Percentiles rank a stretch among this genome's conserved stretches.
Evolutionary conservation across 352 stramenopile genomes (phyloP).

Genomic region (Phytophthora colocasiae): DNA sequence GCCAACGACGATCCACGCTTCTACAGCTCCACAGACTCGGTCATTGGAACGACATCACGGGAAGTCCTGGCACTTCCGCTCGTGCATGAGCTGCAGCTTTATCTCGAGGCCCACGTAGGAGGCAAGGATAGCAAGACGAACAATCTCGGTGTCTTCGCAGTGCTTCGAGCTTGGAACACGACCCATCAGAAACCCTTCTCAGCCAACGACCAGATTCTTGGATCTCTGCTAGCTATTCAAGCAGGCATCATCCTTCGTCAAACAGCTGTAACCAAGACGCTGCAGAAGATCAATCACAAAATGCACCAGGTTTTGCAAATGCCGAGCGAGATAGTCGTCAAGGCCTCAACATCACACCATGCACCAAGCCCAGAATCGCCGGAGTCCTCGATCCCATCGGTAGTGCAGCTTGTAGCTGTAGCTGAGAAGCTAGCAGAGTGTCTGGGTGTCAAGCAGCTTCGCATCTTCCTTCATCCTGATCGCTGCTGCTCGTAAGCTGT

Average conservation of each 20-base stretch:
- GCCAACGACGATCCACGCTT: constrained; percentile 81
- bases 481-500: constrained; percentile 52
- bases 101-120: constrained; percentile 18
- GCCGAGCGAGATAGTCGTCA: constrained; percentile 48
- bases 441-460: constrained; percentile 69
- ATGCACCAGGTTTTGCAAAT: constrained; percentile 64
- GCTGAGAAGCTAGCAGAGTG: constrained; percentile 67
- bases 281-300: constrained; percentile 70
- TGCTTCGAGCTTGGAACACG: constrained; percentile 79
- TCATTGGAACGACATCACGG: constrained; percentile 61
- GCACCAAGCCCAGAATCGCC: constrained; percentile 7
- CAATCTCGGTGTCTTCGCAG: constrained; percentile 56
- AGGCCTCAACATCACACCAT: constrained; percentile 19
- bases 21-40: constrained; percentile 77
- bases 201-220: constrained; percentile 77
- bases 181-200: constrained; percentile 76
- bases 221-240: constrained; percentile 63
- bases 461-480: constrained; percentile 74
- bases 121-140: constrained; percentile 20
- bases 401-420: constrained; percentile 60
- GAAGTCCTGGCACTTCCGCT: constrained; percentile 77
- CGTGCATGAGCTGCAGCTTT: constrained; percentile 59
- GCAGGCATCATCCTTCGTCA: constrained; percentile 67
- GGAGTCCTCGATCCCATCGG: constrained; percentile 18
- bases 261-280: constrained; percentile 45